phyloP scores from a whole-genome alignment of 2,329 filamentous ascomycete species.

The Neocucurbitaria cava region DNA sequence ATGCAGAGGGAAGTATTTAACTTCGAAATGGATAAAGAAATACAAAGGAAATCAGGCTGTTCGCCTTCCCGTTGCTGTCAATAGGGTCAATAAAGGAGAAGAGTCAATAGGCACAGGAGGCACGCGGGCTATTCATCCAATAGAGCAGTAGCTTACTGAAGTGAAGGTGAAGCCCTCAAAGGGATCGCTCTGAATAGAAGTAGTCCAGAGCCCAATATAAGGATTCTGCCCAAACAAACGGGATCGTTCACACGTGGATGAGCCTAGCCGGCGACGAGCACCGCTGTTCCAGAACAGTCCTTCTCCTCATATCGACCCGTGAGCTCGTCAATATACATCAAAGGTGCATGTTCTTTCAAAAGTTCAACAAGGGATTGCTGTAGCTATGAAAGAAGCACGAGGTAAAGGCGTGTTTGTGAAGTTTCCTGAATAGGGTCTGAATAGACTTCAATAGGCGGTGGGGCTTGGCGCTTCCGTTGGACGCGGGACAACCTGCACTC shows the following conservation, averaged over 20 bases:
- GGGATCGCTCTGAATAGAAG: slow-evolving; percentile 13
- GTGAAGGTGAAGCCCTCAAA: slow-evolving; percentile 21
- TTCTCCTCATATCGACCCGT: slow-evolving; percentile 5
- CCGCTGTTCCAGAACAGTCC: slow-evolving; percentile 10
- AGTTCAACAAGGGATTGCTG: slow-evolving; percentile 22
- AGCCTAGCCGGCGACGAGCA: neutral
- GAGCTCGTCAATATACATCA: slow-evolving; percentile 17
- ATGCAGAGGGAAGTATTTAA: slow-evolving; percentile 15
- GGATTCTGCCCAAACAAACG: neutral
- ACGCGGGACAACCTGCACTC: neutral
- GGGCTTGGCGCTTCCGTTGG: slow-evolving; percentile 24
- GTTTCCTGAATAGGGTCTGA: slow-evolving; percentile 34
- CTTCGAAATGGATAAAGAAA: slow-evolving; percentile 1
- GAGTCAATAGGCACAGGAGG: slow-evolving; percentile 16
- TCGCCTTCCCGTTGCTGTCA: slow-evolving; percentile 3
- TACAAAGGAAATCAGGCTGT: slow-evolving; percentile 6
- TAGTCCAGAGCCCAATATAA: slow-evolving; percentile 5
- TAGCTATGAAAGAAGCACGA: slow-evolving; percentile 12
- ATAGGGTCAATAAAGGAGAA: slow-evolving; percentile 28
- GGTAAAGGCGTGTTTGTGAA: slow-evolving; percentile 17
- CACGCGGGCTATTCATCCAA: slow-evolving; percentile 11
- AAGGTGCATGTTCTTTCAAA: slow-evolving; percentile 2
- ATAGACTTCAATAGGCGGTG: slow-evolving; percentile 35
- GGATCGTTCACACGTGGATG: slow-evolving; percentile 8
- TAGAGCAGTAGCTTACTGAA: slow-evolving; percentile 4